phyloP scores from a whole-genome alignment of 768 basidiomycete species.

The Thelephora ganbajun region DNA sequence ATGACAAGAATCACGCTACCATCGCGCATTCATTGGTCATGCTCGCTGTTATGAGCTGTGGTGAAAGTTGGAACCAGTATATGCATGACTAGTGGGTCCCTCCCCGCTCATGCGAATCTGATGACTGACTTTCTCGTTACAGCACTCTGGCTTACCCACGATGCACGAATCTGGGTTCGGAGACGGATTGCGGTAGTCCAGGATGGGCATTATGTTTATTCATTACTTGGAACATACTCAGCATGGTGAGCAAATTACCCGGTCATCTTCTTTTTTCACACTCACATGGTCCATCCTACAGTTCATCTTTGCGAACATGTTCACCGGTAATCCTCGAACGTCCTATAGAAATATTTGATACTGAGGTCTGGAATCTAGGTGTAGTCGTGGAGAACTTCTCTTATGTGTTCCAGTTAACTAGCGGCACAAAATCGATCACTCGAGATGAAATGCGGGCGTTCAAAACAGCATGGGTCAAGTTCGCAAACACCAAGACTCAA shows the following conservation, averaged over 20 bases:
- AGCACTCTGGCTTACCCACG: slow-evolving; percentile 69
- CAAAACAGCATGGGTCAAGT: slow-evolving; percentile 89
- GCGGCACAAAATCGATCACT: slow-evolving; percentile 68
- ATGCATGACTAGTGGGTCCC: slow-evolving; percentile 87
- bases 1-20: slow-evolving; percentile 64
- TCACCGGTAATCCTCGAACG: slow-evolving; percentile 46
- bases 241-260: slow-evolving; percentile 51
- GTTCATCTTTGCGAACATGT: slow-evolving; percentile 96
- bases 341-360: not conserved
- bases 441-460: slow-evolving; percentile 88
- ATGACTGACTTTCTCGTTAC: slow-evolving; percentile 3
- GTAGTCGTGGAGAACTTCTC: slow-evolving; percentile 93
- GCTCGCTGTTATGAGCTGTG: slow-evolving; percentile 77
- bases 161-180: slow-evolving; percentile 42
- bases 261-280: not conserved
- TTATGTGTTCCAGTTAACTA: slow-evolving; percentile 83
- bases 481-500: slow-evolving; percentile 66
- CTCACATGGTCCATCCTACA: slow-evolving; percentile 16
- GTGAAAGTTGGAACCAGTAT: slow-evolving; percentile 93
- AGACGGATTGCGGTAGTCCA: slow-evolving; percentile 81
- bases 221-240: slow-evolving; percentile 89
- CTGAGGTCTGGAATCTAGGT: slow-evolving; percentile 26
- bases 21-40: slow-evolving; percentile 75
- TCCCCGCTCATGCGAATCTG: not conserved
- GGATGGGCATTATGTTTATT: slow-evolving; percentile 78